phyloP scores from a whole-genome alignment of 2,329 filamentous ascomycete species.

The Lecanoromycetidae sp. region DNA sequence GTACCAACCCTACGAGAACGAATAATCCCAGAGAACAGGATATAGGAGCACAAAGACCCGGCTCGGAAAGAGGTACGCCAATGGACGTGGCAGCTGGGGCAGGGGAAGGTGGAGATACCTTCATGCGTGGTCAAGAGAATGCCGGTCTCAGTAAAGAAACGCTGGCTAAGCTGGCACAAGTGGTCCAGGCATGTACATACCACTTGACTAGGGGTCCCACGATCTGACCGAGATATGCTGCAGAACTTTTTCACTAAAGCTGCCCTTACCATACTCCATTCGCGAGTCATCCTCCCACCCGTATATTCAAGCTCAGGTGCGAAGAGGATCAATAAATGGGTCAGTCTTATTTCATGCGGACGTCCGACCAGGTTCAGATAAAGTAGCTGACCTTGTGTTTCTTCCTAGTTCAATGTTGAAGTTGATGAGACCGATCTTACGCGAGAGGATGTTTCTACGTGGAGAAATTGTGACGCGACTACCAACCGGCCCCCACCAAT shows the following conservation, averaged over 20 bases:
- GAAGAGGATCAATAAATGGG: slow-evolving; percentile 75
- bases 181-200: slow-evolving; percentile 59
- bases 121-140: slow-evolving; percentile 31
- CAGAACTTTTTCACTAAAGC: slow-evolving; percentile 90
- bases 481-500: slow-evolving; percentile 69
- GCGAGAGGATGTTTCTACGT: slow-evolving; percentile 64
- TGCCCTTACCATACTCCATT: slow-evolving; percentile 69
- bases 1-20: slow-evolving; percentile 58
- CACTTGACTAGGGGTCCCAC: not conserved
- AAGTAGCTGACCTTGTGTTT: not conserved
- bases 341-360: slow-evolving; percentile 34
- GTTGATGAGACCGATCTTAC: slow-evolving; percentile 87
- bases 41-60: slow-evolving; percentile 31
- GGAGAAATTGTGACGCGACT: slow-evolving; percentile 68
- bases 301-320: slow-evolving; percentile 42
- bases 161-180: slow-evolving; percentile 75
- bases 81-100: slow-evolving; percentile 42
- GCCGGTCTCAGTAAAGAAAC: slow-evolving; percentile 51
- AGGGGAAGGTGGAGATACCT: slow-evolving; percentile 35
- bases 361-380: not conserved
- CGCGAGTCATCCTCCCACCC: slow-evolving; percentile 58
- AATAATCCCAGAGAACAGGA: slow-evolving; percentile 63
- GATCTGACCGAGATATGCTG: not conserved
- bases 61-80: slow-evolving; percentile 42
- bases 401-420: slow-evolving; percentile 75